Evolutionary conservation across 192 early-diverging fungal species (phyloP).

Genomic region (Entomortierella lignicola): DNA sequence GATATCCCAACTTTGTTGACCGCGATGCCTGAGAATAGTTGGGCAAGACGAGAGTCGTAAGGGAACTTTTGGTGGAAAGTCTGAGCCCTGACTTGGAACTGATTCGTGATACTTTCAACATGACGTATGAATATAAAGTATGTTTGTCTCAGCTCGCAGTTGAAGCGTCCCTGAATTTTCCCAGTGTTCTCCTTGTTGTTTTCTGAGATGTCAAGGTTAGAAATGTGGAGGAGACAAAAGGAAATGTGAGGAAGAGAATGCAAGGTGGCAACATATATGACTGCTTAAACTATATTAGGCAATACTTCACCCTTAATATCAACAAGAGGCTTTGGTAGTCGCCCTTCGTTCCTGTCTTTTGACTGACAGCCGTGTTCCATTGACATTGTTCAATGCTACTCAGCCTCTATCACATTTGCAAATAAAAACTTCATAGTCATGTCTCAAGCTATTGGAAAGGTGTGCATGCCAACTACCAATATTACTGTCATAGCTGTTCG

Average conservation of each 20-base stretch:
- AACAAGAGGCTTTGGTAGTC: conserved; percentile 3
- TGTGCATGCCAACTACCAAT: background rate
- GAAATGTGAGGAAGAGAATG: background rate
- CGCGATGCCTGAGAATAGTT: background rate
- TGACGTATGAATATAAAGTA: background rate
- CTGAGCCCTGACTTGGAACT: background rate
- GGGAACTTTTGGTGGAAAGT: background rate
- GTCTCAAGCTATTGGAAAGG: conserved; percentile 71
- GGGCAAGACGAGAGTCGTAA: background rate
- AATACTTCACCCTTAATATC: conserved; percentile 11
- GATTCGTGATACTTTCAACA: conserved; percentile 23
- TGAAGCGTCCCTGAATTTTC: background rate
- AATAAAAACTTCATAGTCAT: conserved; percentile 36
- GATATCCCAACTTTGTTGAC: background rate
- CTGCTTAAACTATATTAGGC: background rate
- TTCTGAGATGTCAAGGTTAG: background rate
- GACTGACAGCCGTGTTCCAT: background rate
- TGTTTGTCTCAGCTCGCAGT: background rate
- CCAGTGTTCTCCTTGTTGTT: background rate
- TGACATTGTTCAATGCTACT: background rate
- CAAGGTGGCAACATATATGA: background rate
- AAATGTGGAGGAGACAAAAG: background rate
- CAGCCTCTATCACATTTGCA: background rate
- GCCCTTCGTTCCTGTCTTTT: background rate
- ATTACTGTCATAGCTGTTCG: background rate